Conservation (phyloP, 2,329 filamentous ascomycete species). For the Rutstroemia sp. region DNA sequence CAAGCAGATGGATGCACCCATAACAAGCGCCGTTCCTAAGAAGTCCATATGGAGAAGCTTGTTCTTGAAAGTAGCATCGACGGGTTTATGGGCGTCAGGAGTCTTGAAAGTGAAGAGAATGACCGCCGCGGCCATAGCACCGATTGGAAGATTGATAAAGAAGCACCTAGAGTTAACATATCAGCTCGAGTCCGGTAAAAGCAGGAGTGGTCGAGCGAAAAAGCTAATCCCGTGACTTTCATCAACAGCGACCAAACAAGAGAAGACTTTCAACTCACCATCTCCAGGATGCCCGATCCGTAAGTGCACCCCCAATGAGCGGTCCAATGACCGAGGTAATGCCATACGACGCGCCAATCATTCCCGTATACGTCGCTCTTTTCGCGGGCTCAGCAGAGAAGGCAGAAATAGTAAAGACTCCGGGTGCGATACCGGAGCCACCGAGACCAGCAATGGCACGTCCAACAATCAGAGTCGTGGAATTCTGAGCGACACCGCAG, state of each 20-base stretch:
- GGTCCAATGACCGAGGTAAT: conserved; percentile 56
- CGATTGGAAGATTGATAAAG: conserved; percentile 25
- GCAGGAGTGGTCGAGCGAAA: too few species aligned
- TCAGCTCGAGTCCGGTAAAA: too few species aligned
- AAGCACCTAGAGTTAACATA: conserved; percentile 29
- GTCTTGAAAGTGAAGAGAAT: conserved; percentile 21
- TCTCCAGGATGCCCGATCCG: conserved; percentile 48
- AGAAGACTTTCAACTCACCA: conserved; percentile 29
- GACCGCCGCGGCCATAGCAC: conserved; percentile 30
- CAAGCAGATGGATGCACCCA: conserved; percentile 35
- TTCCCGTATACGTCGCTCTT: conserved; percentile 43
- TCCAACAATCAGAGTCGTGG: conserved; percentile 12
- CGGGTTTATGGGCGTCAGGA: conserved; percentile 34
- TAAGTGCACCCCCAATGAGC: conserved; percentile 56
- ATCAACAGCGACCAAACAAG: too few species aligned
- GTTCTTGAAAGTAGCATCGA: conserved; percentile 32
- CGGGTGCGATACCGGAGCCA: conserved; percentile 25
- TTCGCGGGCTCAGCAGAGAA: conserved; percentile 26
- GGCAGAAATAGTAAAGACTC: conserved; percentile 36
- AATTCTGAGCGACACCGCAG: conserved; percentile 32
- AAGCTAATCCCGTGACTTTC: too few species aligned
- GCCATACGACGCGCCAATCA: conserved; percentile 60
- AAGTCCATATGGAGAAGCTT: conserved; percentile 44
- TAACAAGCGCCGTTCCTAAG: conserved; percentile 33
- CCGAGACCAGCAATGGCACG: conserved; percentile 23